Evolutionary conservation across 2,329 filamentous ascomycete genomes (phyloP), one percentile per base, ranked within the genome.

Genomic region (Beauveria pseudobassiana): DNA sequence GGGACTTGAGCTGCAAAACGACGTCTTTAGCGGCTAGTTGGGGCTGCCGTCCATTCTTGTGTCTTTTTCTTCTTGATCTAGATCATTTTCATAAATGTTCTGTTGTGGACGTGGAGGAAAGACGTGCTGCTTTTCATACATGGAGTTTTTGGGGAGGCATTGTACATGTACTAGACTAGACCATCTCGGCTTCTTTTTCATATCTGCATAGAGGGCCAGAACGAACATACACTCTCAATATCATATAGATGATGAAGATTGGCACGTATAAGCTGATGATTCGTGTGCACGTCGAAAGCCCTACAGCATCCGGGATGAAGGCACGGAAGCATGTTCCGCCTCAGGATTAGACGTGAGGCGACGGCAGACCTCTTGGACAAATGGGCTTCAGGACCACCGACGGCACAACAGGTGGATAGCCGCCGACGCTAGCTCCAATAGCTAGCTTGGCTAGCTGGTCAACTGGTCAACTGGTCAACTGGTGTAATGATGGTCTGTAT

Each of bases 1-100:
- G 76, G 95, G 95, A 0, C 85, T 98, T 3, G 93, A 98, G 74
- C 76, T 98, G 66, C 89, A 96, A 71, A 91, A 96, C 72, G 86
- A 87, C 46, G 83, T 96, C 2, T 97, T 97, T 76, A 91, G 96
- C 62, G 93, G 93, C 4, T 96, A 38, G 12, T 14, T 38, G 34
- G 12, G 34, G 34, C 34, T 38, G 34, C 5, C 30, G 30, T 34
- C 18, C 42, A 43, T 43, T 43, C 42, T 43, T 43, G 34, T 38
- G 34, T 38, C 34, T 38, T 5, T 5, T 38, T 38, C 34, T 38
- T 1, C 5, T 38, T 38, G 34, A 38, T 38, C 34, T 34, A 14
- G 12, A 38, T 14, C 34, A 14, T 14, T 14, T 38, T 5, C 14
- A 5, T 38, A 38, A 12, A 38, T 38, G 34, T 38, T 38, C 12